Conservation (phyloP, 805 yeast species). For the Metschnikowia hibisci region DNA sequence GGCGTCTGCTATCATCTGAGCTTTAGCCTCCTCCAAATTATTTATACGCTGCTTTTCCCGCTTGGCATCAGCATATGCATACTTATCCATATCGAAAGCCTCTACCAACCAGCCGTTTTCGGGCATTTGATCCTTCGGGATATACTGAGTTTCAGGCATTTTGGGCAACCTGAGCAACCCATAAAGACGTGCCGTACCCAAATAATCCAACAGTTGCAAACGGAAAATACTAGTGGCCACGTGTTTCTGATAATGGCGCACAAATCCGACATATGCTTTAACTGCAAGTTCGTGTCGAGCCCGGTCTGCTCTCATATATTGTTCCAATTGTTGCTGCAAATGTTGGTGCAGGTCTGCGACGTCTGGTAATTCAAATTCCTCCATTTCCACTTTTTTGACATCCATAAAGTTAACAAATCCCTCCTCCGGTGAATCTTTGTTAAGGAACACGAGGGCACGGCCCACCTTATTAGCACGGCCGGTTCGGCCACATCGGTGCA, state of each 20-base stretch:
- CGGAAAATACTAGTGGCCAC: conserved; percentile 85
- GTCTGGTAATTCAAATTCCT: conserved; percentile 30
- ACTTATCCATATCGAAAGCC: conserved; percentile 63
- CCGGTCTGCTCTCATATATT: conserved; percentile 70
- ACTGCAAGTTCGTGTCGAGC: conserved; percentile 79
- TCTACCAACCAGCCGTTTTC: conserved; percentile 71
- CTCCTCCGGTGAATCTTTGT: conserved; percentile 68
- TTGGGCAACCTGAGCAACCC: conserved; percentile 82
- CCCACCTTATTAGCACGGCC: conserved; percentile 90
- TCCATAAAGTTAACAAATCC: conserved; percentile 77
- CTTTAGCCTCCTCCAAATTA: conserved; percentile 48
- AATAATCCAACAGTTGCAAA: conserved; percentile 62
- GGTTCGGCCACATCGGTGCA: conserved; percentile 93
- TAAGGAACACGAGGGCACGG: conserved; percentile 68
- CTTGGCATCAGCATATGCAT: conserved; percentile 57
- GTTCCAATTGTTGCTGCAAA: conserved; percentile 24
- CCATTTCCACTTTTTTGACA: conserved; percentile 58
- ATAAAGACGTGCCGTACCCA: conserved; percentile 68
- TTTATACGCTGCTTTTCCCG: conserved; percentile 62
- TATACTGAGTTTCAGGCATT: conserved; percentile 81
- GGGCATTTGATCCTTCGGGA: conserved; percentile 48
- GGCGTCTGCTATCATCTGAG: conserved; percentile 35
- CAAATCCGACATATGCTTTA: conserved; percentile 75
- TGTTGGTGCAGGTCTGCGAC: conserved; percentile 25
- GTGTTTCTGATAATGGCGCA: conserved; percentile 83